phyloP scores from a whole-genome alignment of 352 stramenopile species.

The Halophytophthora polymorphica region DNA sequence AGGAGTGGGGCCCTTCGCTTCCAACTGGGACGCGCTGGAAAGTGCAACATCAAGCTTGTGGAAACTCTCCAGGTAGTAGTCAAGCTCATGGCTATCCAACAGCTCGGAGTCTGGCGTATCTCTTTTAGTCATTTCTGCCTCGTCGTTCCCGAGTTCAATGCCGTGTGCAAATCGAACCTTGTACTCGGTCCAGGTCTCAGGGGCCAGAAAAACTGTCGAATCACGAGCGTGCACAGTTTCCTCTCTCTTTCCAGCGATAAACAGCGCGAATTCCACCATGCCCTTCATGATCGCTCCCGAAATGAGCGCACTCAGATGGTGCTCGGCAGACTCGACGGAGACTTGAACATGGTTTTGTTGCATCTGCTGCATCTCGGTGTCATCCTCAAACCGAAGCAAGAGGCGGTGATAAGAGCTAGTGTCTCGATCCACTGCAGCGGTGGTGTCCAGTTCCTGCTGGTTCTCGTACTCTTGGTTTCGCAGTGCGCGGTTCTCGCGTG shows the following conservation, averaged over 20 bases:
- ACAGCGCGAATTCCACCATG: conserved; percentile 56
- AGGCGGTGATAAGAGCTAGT: conserved; percentile 46
- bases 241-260: conserved; percentile 48
- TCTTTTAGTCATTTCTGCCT: conserved; percentile 1
- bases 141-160: background rate
- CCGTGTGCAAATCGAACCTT: conserved; percentile 42
- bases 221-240: conserved; percentile 39
- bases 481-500: conserved; percentile 49
- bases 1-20: conserved; percentile 13
- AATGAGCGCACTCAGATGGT: conserved; percentile 45
- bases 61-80: conserved; percentile 47
- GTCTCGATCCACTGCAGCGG: conserved; percentile 52
- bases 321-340: conserved; percentile 33
- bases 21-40: conserved; percentile 9
- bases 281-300: conserved; percentile 36
- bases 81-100: conserved; percentile 34
- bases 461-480: conserved; percentile 48
- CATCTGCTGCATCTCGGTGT: conserved; percentile 40
- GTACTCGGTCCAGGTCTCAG: conserved; percentile 54
- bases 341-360: conserved; percentile 30
- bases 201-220: conserved; percentile 33
- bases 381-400: conserved; percentile 61
- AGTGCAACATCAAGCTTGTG: background rate
- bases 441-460: conserved; percentile 41
- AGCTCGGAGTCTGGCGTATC: conserved; percentile 9